Evolutionary conservation across 768 basidiomycete genomes (phyloP).

Genomic region (Tricholoma terreum): DNA sequence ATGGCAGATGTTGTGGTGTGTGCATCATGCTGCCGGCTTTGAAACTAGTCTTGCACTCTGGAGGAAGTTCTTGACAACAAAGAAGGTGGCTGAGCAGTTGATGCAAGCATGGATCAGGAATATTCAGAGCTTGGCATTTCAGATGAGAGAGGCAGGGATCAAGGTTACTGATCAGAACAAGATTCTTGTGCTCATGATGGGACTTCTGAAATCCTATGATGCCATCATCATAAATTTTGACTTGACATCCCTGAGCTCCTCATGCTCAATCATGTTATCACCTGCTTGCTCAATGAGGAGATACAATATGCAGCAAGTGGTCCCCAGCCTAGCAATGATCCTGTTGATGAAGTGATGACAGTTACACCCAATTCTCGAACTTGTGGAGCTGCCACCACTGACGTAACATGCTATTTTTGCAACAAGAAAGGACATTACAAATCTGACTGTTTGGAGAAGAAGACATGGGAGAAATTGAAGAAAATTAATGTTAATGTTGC

Average conservation of each 20-base stretch:
- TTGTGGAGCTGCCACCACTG: neutral
- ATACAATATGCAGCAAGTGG: slow-evolving; percentile 10
- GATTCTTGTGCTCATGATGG: slow-evolving; percentile 25
- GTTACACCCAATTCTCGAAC: neutral
- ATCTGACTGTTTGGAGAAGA: slow-evolving; percentile 12
- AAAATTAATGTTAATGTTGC: slow-evolving; percentile 1
- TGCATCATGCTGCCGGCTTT: slow-evolving; percentile 22
- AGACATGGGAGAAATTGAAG: slow-evolving; percentile 9
- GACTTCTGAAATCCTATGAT: slow-evolving; percentile 22
- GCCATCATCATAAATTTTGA: slow-evolving; percentile 31
- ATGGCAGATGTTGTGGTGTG: slow-evolving; percentile 18
- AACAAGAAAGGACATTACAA: slow-evolving; percentile 22
- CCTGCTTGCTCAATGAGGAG: slow-evolving; percentile 32
- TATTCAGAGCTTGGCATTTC: slow-evolving; percentile 15
- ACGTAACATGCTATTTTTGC: slow-evolving; percentile 26
- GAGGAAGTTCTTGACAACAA: slow-evolving; percentile 20
- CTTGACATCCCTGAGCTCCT: slow-evolving; percentile 19
- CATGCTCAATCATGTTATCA: slow-evolving; percentile 24
- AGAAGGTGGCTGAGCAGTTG: slow-evolving; percentile 17
- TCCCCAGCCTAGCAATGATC: neutral
- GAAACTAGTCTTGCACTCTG: slow-evolving; percentile 22
- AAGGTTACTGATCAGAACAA: slow-evolving; percentile 20
- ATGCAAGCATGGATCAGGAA: slow-evolving; percentile 25
- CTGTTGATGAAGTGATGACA: neutral
- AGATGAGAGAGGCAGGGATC: slow-evolving; percentile 20